These are phyloP conservation scores for Tremella mesenterica DNA, from an alignment of 768 basidiomycete genomes.

Conservation along the genomic window DNA sequence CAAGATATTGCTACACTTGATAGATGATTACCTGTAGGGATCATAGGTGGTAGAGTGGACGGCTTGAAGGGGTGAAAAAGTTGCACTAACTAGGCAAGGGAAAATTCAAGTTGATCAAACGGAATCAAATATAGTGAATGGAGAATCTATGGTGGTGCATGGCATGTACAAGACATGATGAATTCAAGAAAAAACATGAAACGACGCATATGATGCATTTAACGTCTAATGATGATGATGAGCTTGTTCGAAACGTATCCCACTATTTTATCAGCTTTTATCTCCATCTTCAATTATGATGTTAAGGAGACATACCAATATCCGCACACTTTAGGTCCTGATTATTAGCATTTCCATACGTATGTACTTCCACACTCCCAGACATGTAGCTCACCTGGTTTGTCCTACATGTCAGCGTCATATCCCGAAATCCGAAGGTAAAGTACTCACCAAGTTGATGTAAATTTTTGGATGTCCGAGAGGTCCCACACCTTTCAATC, in stretches of 20 bases:
- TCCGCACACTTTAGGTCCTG: slow-evolving; percentile 70
- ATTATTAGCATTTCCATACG: not conserved
- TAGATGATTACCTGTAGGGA: too few relatives aligned
- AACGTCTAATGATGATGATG: slow-evolving; percentile 54
- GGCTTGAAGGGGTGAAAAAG: too few relatives aligned
- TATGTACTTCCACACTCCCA: not conserved
- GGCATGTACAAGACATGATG: too few relatives aligned
- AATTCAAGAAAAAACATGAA: too few relatives aligned
- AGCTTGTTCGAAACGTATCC: slow-evolving; percentile 79
- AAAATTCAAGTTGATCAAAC: too few relatives aligned
- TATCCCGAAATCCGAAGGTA: not conserved
- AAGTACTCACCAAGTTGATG: slow-evolving; percentile 72
- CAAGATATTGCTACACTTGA: too few relatives aligned
- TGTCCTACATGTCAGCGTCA: slow-evolving; percentile 56
- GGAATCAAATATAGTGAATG: too few relatives aligned
- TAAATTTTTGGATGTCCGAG: slow-evolving; percentile 94
- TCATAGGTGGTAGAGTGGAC: too few relatives aligned
- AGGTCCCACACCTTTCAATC: slow-evolving; percentile 68
- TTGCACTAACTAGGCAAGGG: too few relatives aligned
- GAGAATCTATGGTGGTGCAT: too few relatives aligned
- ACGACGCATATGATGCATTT: too few relatives aligned
- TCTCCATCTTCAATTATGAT: not conserved
- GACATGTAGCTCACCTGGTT: slow-evolving; percentile 55
- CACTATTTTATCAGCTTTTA: slow-evolving; percentile 50
- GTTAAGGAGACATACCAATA: slow-evolving; percentile 49